phyloP scores from a whole-genome alignment of 352 stramenopile species.

The Phytophthora ramorum region DNA sequence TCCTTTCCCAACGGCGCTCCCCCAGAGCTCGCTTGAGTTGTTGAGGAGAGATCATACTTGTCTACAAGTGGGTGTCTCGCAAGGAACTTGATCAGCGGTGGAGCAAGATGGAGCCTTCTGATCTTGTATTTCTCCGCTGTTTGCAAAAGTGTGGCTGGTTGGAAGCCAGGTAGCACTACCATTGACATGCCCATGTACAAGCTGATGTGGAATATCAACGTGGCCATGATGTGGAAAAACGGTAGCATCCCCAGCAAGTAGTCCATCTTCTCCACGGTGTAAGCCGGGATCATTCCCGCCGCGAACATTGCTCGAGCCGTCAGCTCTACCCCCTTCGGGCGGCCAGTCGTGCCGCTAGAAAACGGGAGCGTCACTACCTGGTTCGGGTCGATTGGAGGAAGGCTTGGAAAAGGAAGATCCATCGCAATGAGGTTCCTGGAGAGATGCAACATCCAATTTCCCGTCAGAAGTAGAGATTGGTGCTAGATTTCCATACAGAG shows the following conservation, averaged over 20 bases:
- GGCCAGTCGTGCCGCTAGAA: slow-evolving; percentile 92
- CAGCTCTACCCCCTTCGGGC: slow-evolving; percentile 89
- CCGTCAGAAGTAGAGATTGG: slow-evolving; percentile 2
- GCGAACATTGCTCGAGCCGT: slow-evolving; percentile 81
- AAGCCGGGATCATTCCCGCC: slow-evolving; percentile 69
- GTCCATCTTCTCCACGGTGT: slow-evolving; percentile 50
- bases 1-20: slow-evolving; percentile 85
- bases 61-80: slow-evolving; percentile 86
- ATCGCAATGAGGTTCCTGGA: slow-evolving; percentile 22
- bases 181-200: slow-evolving; percentile 80
- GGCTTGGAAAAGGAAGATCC: slow-evolving; percentile 21
- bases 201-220: slow-evolving; percentile 80
- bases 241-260: slow-evolving; percentile 73
- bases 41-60: slow-evolving; percentile 80
- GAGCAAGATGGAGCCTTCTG: slow-evolving; percentile 60
- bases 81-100: slow-evolving; percentile 77
- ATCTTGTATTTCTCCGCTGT: slow-evolving; percentile 68
- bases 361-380: slow-evolving; percentile 74
- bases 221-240: slow-evolving; percentile 97
- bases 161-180: slow-evolving; percentile 91
- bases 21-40: slow-evolving; percentile 75
- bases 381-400: slow-evolving; percentile 23
- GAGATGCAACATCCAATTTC: neutral
- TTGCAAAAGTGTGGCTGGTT: slow-evolving; percentile 87
- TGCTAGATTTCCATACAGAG: neutral